Evolutionary conservation across 1,284 basidiomycete genomes (phyloP), one percentile per base, ranked within the genome.

Genomic region (Moesziomyces aphidis): DNA sequence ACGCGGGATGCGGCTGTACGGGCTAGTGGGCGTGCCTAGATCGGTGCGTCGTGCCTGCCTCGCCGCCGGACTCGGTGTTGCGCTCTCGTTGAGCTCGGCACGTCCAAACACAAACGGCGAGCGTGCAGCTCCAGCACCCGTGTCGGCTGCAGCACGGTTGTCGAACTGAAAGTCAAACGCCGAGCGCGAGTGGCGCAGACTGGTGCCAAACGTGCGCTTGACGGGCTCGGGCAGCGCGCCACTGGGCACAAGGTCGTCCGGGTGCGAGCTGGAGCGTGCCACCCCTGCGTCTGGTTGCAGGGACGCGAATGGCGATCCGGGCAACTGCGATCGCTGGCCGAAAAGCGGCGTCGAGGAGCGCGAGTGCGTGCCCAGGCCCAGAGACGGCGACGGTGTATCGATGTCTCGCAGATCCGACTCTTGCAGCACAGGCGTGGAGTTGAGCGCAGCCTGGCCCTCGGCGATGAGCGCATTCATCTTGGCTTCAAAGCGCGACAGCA

Each of bases 391-490:
- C 0, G 64, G 64, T 0, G 63, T 47, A n/a, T 73, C 64, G 36
- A 67, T 63, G 13, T 73, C 70, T 11, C 53, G 49, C 28, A 73
- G 46, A 48, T 73, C 71, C 1, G 71, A 53, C 22, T 69, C 73
- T 17, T 73, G 61, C 23, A 77, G 54, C 2, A 73, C 68, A 5
- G 68, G 71, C 10, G 71, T 72, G 0, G 75, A 74, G 46, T 65
- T 62, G 43, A 79, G 60, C 21, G 77, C 77, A 15, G 75, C 71
- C 23, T 74, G 72, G 4, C 77, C 77, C 47, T 79, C 63, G 5
- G 71, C 75, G 49, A 79, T 79, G 26, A 79, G 56, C 3, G 57
- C 69, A 22, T 66, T 60, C 77, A 79, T 79, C 53, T 67, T 74
- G 6, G 54, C 62, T 48, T 79, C 61, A 49, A 79, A 74, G 19